Evolutionary conservation across 1,284 basidiomycete species (phyloP).

Genomic region (Blastosporella zonata): DNA sequence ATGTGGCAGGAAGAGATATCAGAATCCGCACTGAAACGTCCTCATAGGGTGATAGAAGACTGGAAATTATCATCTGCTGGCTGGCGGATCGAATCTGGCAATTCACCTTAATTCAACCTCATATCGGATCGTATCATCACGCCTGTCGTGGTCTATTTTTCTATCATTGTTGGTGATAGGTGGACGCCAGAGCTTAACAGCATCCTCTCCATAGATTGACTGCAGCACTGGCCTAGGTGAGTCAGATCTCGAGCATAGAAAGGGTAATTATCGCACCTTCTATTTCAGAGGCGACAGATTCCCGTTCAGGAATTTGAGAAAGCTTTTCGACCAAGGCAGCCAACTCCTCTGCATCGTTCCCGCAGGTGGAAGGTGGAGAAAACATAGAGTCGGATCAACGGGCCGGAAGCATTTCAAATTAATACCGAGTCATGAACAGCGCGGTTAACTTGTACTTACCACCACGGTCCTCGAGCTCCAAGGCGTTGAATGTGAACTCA

Average conservation of each 20-base stretch:
- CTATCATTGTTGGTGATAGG: constrained; percentile 16
- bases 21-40: constrained; percentile 61
- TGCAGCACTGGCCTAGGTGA: constrained; percentile 54
- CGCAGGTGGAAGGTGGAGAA: constrained; percentile 6
- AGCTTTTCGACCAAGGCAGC: constrained; percentile 47
- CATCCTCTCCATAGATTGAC: constrained; percentile 78
- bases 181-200: constrained; percentile 55
- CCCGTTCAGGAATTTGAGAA: constrained; percentile 45
- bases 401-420: constrained; percentile 11
- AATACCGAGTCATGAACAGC: no score
- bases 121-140: constrained; percentile 53
- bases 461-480: no score
- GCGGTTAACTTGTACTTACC: no score
- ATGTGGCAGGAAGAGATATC: constrained; percentile 70
- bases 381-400: constrained; percentile 10
- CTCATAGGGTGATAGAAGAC: constrained; percentile 56
- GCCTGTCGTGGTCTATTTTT: constrained; percentile 4
- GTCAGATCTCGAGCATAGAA: constrained; percentile 1
- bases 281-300: constrained; percentile 63
- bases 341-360: constrained; percentile 30
- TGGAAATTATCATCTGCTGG: constrained; percentile 28
- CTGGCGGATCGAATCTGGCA: constrained; percentile 7
- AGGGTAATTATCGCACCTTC: constrained; percentile 45
- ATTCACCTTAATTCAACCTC: constrained; percentile 44
- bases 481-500: no score